Evolutionary conservation across 2,329 filamentous ascomycete species (phyloP), one percentile per base, ranked within the genome.

Genomic region (Colletotrichum nymphaeae): DNA sequence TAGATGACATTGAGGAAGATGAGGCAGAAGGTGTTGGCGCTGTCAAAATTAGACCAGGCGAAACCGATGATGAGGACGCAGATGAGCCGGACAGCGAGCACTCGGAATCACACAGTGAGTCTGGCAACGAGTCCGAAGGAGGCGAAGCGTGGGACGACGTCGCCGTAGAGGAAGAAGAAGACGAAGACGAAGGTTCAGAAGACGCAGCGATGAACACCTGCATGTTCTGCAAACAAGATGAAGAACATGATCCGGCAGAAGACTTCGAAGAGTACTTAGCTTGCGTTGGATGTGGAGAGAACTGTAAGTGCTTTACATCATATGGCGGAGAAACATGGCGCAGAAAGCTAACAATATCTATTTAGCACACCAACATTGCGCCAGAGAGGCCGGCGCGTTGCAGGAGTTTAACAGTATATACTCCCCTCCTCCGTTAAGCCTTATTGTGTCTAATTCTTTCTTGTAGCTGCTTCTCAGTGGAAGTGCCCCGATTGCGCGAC

Each of bases 331-430:
- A 4, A 22, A 37, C n/a, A 35, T n/a, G 19, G 8, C 42, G 42
- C 9, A 30, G 7, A 26, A 58, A 76, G 77, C 84, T 88, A 78
- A 89, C 80, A 71, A 75, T 83, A 79, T 86, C 8, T 9, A n/a
- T n/a, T 80, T 86, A 98, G 96, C 95, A 79, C 96, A 98, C 86
- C 92, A 93, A 82, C 93, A 97, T 88, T 98, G 96, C 84, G 95
- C 95, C 72, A 91, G 93, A 80, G 90, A 93, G 80, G 90, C 91
- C 80, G 89, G 89, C 72, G 90, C 90, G 75, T 84, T 73, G 5
- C 28, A 28, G 11, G 42, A 66, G 4, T n/a, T 32, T 19, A 69
- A 12, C 19, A 89, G 94, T 95, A 88, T 82, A 88, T 42, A 77
- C n/a, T 16, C n/a, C 3, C 9, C 35, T 16, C 28, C 11, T 62